Conservation (phyloP, 768 basidiomycete species). For the Boletellus ananas region DNA sequence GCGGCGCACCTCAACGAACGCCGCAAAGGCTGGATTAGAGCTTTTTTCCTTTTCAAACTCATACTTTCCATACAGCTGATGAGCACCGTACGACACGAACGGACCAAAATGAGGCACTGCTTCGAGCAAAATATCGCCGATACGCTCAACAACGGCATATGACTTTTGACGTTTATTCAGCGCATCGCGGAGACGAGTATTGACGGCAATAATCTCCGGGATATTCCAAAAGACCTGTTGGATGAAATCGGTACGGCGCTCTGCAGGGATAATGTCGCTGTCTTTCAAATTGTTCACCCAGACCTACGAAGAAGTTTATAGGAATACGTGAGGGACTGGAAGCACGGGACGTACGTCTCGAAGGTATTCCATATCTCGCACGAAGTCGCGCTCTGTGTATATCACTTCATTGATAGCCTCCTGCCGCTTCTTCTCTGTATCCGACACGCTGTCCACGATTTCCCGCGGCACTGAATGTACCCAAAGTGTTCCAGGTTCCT, state of each 20-base stretch:
- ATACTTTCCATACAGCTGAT: conserved; percentile 97
- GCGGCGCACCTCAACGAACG: conserved; percentile 82
- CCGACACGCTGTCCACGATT: conserved; percentile 87
- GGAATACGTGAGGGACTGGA: not conserved
- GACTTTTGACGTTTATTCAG: conserved; percentile 94
- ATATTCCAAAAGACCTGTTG: conserved; percentile 98
- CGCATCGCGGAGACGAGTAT: conserved; percentile 86
- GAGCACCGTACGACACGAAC: conserved; percentile 93
- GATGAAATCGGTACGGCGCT: conserved; percentile 79
- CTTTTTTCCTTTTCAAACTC: conserved; percentile 99
- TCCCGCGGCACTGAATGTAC: conserved; percentile 95
- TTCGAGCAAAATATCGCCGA: conserved; percentile 90
- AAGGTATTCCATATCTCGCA: conserved; percentile 96
- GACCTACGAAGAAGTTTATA: conserved; percentile 41
- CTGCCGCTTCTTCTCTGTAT: conserved; percentile 91
- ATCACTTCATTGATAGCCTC: conserved; percentile 98
- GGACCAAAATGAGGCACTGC: conserved; percentile 84
- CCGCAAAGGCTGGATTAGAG: conserved; percentile 85
- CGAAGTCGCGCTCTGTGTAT: conserved; percentile 94
- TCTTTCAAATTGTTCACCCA: conserved; percentile 89
- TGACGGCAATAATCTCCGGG: conserved; percentile 88
- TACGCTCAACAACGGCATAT: conserved; percentile 86
- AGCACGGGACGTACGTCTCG: conserved; percentile 65
- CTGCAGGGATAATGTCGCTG: conserved; percentile 68
- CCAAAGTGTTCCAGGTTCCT: conserved; percentile 88